Evolutionary conservation across 1,284 basidiomycete genomes (phyloP).

Genomic region (Pascua sp.): DNA sequence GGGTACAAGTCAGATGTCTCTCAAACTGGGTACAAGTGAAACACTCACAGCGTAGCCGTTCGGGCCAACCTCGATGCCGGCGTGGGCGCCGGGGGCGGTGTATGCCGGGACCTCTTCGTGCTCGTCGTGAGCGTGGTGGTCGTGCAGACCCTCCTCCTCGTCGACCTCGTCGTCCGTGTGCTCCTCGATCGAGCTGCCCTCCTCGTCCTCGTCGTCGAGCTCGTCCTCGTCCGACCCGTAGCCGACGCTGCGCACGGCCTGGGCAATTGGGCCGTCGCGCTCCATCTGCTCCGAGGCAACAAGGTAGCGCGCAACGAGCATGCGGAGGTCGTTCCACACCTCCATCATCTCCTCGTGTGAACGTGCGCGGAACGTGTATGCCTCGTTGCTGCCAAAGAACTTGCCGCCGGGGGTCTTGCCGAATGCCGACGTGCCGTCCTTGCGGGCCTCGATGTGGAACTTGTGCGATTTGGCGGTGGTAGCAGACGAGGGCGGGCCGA

Average conservation of each 20-base stretch:
- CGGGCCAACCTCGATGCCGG: conserved; percentile 55
- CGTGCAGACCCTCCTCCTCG: conserved; percentile 45
- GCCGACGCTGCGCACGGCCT: conserved; percentile 83
- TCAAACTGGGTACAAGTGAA: not conserved
- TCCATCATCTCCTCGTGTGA: conserved; percentile 98
- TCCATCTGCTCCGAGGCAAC: conserved; percentile 94
- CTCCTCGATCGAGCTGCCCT: conserved; percentile 69
- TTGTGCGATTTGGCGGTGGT: conserved; percentile 75
- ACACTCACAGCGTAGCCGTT: conserved; percentile 69
- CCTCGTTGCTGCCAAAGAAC: conserved; percentile 55
- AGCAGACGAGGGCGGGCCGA: conserved; percentile 81
- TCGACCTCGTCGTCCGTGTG: conserved; percentile 56
- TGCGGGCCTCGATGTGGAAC: conserved; percentile 94
- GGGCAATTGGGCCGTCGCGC: conserved; percentile 85
- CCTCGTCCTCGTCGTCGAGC: conserved; percentile 63
- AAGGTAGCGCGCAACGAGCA: conserved; percentile 93
- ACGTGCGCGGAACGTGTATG: conserved; percentile 88
- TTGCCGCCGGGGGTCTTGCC: conserved; percentile 62
- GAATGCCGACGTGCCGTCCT: conserved; percentile 58
- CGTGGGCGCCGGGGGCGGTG: conserved; percentile 43
- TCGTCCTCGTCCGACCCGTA: conserved; percentile 64
- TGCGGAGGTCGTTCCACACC: conserved; percentile 98
- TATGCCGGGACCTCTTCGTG: conserved; percentile 53
- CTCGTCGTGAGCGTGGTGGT: conserved; percentile 52
- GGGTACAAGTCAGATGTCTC: not conserved